Percentiles rank a stretch among this genome's conserved stretches.
phyloP scores from a whole-genome alignment of 345 rosid species.

The Cardiospermum halicacabum region DNA sequence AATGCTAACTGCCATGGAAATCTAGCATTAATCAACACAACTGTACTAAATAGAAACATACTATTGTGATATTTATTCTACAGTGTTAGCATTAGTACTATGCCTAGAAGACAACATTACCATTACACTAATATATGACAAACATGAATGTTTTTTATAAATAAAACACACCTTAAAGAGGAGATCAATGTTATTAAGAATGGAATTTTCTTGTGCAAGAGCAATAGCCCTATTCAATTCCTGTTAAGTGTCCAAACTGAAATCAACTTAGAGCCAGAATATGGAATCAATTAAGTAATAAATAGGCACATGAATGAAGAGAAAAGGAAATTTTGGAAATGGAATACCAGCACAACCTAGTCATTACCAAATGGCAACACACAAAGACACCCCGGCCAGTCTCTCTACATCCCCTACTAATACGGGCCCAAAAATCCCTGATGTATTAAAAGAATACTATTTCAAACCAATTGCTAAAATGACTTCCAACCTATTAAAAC shows the following conservation, averaged over 20 bases:
- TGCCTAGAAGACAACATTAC: not conserved
- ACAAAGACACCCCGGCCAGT: slow-evolving; percentile 75
- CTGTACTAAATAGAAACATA: not conserved
- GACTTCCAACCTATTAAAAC: slow-evolving; percentile 53
- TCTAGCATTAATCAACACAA: not conserved
- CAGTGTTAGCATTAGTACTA: not conserved
- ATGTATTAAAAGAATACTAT: too few species aligned
- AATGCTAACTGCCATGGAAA: not conserved
- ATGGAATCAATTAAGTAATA: slow-evolving; percentile 14
- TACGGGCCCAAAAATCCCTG: slow-evolving; percentile 73
- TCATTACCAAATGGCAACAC: slow-evolving; percentile 90
- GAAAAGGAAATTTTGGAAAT: slow-evolving; percentile 8
- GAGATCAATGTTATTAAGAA: slow-evolving; percentile 80
- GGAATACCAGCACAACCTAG: slow-evolving; percentile 89
- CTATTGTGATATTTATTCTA: not conserved
- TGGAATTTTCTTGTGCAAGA: slow-evolving; percentile 91
- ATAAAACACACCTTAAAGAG: slow-evolving; percentile 66
- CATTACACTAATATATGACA: not conserved
- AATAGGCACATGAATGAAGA: not conserved
- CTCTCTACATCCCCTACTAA: slow-evolving; percentile 78
- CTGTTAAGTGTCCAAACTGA: slow-evolving; percentile 63
- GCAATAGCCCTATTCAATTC: slow-evolving; percentile 84
- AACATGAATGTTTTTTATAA: not conserved
- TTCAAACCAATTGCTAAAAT: too few species aligned
- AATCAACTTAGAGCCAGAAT: slow-evolving; percentile 7